Percentiles rank a stretch among this genome's conserved stretches.
Evolutionary conservation across 2,329 filamentous ascomycete genomes (phyloP).

Genomic region (Aureobasidium uvarum): DNA sequence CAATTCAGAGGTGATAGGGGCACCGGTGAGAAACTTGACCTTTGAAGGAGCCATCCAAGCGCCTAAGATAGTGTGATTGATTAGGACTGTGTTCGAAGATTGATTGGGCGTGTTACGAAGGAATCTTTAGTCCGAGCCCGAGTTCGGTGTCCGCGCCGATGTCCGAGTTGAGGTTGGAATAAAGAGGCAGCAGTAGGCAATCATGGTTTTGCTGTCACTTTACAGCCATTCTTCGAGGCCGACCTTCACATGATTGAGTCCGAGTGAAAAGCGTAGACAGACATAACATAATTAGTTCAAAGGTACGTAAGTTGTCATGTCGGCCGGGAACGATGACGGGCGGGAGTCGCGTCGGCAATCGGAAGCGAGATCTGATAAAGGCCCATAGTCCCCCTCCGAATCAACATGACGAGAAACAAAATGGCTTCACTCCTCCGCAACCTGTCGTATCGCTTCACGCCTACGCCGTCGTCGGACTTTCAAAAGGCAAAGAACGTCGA

Average conservation of each 20-base stretch:
- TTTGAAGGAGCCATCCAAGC: constrained; percentile 1
- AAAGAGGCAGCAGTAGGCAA: neutral
- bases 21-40: constrained; percentile 58
- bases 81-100: neutral
- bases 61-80: neutral
- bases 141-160: neutral
- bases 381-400: neutral
- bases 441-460: constrained; percentile 33
- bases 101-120: neutral
- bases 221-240: neutral
- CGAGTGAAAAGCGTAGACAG: neutral
- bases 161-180: constrained; percentile 16
- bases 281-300: neutral
- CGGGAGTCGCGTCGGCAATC: constrained; percentile 10
- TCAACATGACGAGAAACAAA: constrained; percentile 23
- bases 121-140: constrained; percentile 6
- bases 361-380: constrained; percentile 18
- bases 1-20: constrained; percentile 56
- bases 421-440: constrained; percentile 34
- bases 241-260: neutral
- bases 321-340: neutral
- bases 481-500: constrained; percentile 48
- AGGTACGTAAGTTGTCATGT: neutral
- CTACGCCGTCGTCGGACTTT: constrained; percentile 44
- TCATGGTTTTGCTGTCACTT: neutral